phyloP scores from a whole-genome alignment of 768 basidiomycete genomes.

The Tricholoma hemisulphureum region DNA sequence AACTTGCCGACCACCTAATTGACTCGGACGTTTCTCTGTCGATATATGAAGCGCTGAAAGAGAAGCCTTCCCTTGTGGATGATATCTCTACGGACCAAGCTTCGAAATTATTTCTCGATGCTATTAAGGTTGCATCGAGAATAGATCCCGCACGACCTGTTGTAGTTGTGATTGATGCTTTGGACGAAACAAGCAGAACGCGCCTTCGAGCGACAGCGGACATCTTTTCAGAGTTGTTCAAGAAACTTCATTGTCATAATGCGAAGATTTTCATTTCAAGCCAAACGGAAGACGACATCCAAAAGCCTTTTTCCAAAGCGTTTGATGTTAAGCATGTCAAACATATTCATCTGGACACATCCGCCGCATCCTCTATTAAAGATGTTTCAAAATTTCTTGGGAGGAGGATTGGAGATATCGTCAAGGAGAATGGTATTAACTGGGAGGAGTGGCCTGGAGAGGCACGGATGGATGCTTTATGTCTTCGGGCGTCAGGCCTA shows the following conservation, averaged over 20 bases:
- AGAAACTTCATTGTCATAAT: slow-evolving; percentile 2
- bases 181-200: slow-evolving; percentile 13
- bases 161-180: slow-evolving; percentile 17
- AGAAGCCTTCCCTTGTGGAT: slow-evolving; percentile 3
- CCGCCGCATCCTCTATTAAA: slow-evolving; percentile 1
- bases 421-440: slow-evolving; percentile 2
- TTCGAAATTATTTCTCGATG: slow-evolving; percentile 5
- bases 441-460: slow-evolving; percentile 13
- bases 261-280: slow-evolving; percentile 15
- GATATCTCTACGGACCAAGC: slow-evolving; percentile 12
- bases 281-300: slow-evolving; percentile 14
- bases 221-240: slow-evolving; percentile 9
- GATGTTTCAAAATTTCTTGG: slow-evolving; percentile 10
- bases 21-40: background rate
- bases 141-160: slow-evolving; percentile 8
- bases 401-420: slow-evolving; percentile 1
- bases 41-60: slow-evolving; percentile 7
- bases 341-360: slow-evolving; percentile 11
- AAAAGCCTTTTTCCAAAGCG: slow-evolving; percentile 4
- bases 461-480: slow-evolving; percentile 2
- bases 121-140: slow-evolving; percentile 8
- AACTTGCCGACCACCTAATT: slow-evolving; percentile 5
- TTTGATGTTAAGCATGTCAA: slow-evolving; percentile 5
- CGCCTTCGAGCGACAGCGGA: slow-evolving; percentile 5
- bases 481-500: slow-evolving; percentile 9